Percentiles rank a stretch among this genome's conserved stretches.
These are phyloP conservation scores for Fusarium sp. DNA, from an alignment of 2,329 filamentous ascomycete genomes.

Conservation along the genomic window DNA sequence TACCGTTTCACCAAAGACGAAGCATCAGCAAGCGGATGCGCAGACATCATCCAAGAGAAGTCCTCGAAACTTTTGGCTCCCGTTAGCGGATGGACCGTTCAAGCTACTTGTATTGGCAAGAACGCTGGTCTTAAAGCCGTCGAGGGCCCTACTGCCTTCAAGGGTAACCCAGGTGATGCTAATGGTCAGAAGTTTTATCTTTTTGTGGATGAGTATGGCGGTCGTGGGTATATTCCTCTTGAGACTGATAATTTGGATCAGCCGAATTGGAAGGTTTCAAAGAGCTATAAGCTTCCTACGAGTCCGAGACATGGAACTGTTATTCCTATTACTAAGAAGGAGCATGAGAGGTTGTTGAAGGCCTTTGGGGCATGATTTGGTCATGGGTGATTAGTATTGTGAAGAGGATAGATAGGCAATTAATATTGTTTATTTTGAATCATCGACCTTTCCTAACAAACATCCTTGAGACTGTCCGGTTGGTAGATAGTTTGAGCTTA, in stretches of 20 bases:
- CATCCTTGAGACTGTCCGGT: too few relatives aligned
- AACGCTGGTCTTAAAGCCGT: slow-evolving; percentile 62
- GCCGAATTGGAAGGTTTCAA: slow-evolving; percentile 62
- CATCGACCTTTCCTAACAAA: too few relatives aligned
- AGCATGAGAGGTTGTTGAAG: slow-evolving; percentile 21
- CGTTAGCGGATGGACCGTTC: slow-evolving; percentile 57
- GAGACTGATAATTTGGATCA: slow-evolving; percentile 63
- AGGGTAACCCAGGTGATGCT: slow-evolving; percentile 61
- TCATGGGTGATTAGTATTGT: neutral
- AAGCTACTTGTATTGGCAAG: slow-evolving; percentile 62
- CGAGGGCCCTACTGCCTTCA: slow-evolving; percentile 66
- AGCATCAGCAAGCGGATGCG: slow-evolving; percentile 63
- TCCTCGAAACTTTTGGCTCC: slow-evolving; percentile 57
- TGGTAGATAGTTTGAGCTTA: too few relatives aligned
- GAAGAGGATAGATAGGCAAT: rapidly evolving
- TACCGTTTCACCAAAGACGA: slow-evolving; percentile 70
- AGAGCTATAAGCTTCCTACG: slow-evolving; percentile 59
- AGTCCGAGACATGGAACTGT: slow-evolving; percentile 68
- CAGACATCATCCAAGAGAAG: slow-evolving; percentile 66
- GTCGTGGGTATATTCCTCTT: slow-evolving; percentile 65
- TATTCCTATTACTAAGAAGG: slow-evolving; percentile 60
- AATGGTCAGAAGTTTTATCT: slow-evolving; percentile 67
- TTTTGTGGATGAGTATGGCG: slow-evolving; percentile 66
- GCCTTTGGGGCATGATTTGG: neutral
- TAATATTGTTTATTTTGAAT: neutral